Evolutionary conservation across 2,329 filamentous ascomycete genomes (phyloP), one percentile per base, ranked within the genome.

Genomic region (Colletotrichum gloeosporioides): DNA sequence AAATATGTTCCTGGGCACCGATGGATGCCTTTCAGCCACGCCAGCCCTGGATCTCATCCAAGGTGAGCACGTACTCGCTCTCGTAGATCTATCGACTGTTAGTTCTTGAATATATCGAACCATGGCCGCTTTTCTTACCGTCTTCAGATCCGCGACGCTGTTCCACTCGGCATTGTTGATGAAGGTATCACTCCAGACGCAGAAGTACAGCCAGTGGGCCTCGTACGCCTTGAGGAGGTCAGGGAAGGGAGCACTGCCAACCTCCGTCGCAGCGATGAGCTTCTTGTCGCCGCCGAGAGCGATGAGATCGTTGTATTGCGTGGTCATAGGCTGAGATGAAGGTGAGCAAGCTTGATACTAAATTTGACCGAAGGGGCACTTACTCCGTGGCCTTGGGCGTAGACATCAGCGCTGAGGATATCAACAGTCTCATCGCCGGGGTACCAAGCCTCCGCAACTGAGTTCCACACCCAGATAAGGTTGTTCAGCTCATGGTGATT

Each of bases 381-480:
- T 80, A 86, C 85, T 5, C 87, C 87, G 68, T 88, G 86, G 62
- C 85, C 85, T 61, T 87, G 81, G 3, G 83, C 81, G 77, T 89
- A 89, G 4, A 85, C 85, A 77, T 89, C 88, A 2, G 87, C 86
- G 59, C 83, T 85, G 0, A 89, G 81, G 13, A 89, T 85, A 78
- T 89, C 88, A 1, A 89, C 87, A 4, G 84, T 84, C 6, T 82
- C 82, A 71, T 85, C 83, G 1, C 88, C 88, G 0, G 88, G 88
- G 75, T 90, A 89, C 88, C 88, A 90, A 22, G 82, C 83, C 2
- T 82, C 78, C 4, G 79, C 78, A 0, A 89, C 81, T 0, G 86
- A 88, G 79, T 90, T 90, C 88, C 88, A 89, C 9, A 88, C 81
- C 88, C 88, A 90, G 64, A 90, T 80, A 12, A 90, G 78, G 78